phyloP scores from a whole-genome alignment of 2,329 filamentous ascomycete genomes.

The Fusarium chaquense region DNA sequence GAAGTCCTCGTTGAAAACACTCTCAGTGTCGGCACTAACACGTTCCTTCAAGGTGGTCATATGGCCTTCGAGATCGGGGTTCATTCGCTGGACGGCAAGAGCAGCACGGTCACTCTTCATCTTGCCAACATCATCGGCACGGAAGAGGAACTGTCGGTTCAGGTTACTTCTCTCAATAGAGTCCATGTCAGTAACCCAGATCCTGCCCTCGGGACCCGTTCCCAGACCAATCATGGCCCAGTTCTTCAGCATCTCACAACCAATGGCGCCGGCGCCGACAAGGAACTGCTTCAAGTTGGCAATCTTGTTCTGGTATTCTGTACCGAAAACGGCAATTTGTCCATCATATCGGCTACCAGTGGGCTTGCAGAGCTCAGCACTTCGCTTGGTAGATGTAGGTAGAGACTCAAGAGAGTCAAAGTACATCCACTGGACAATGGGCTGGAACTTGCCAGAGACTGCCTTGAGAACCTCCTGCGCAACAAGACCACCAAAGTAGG shows the following conservation, averaged over 20 bases:
- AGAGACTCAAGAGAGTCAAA: slow-evolving; percentile 98
- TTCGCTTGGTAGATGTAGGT: slow-evolving; percentile 78
- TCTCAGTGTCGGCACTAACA: slow-evolving; percentile 90
- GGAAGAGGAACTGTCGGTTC: slow-evolving; percentile 96
- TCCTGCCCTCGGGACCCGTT: slow-evolving; percentile 87
- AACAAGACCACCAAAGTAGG: slow-evolving; percentile 92
- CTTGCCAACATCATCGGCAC: slow-evolving; percentile 90
- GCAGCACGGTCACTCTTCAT: slow-evolving; percentile 97
- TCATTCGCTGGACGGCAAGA: slow-evolving; percentile 92
- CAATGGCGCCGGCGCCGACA: slow-evolving; percentile 95
- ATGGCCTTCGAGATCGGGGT: slow-evolving; percentile 88
- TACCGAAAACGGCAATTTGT: slow-evolving; percentile 95
- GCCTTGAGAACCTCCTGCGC: slow-evolving; percentile 97
- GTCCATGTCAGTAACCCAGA: slow-evolving; percentile 96
- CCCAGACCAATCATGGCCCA: slow-evolving; percentile 99
- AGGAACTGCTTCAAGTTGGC: slow-evolving; percentile 92
- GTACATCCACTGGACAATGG: slow-evolving; percentile 96
- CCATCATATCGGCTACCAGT: slow-evolving; percentile 90
- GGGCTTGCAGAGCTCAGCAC: slow-evolving; percentile 89
- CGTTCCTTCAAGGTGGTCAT: slow-evolving; percentile 89
- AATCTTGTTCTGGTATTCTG: slow-evolving; percentile 93
- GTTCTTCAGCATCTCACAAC: slow-evolving; percentile 99
- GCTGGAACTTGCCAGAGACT: slow-evolving; percentile 96
- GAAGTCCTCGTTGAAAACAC: slow-evolving; percentile 93
- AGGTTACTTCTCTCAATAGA: slow-evolving; percentile 99